A percentile compares a stretch with the other conserved stretches of the same genome.
Conservation (phyloP, 1,284 basidiomycete species). For the Boletus sp. region DNA sequence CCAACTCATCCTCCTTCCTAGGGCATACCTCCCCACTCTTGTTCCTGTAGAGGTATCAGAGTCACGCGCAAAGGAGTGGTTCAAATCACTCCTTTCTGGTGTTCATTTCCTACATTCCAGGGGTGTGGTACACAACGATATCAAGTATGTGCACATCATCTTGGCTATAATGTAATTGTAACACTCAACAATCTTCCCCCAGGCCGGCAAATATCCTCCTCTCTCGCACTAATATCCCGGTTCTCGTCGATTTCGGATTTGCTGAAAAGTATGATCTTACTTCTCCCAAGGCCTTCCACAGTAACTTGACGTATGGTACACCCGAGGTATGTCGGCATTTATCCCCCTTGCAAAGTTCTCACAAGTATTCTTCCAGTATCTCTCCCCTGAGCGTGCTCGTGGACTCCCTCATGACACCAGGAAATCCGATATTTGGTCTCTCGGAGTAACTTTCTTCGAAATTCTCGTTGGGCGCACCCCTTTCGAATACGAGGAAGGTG, state of each 20-base stretch:
- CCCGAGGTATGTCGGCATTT: constrained; percentile 61
- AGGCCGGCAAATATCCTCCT: constrained; percentile 88
- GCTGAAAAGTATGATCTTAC: constrained; percentile 72
- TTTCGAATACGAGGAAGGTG: constrained; percentile 80
- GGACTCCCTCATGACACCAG: constrained; percentile 88
- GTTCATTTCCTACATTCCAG: constrained; percentile 84
- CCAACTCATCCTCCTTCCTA: constrained; percentile 32
- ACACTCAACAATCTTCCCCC: constrained; percentile 5
- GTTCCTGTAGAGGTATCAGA: constrained; percentile 84
- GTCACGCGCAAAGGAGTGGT: constrained; percentile 74
- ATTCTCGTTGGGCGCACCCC: constrained; percentile 87
- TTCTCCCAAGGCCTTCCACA: constrained; percentile 68
- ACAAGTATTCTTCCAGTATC: constrained; percentile 51
- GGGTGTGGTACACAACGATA: constrained; percentile 91
- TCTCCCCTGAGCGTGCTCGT: constrained; percentile 83
- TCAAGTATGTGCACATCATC: constrained; percentile 61
- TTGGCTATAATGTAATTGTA: background rate
- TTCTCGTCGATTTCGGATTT: constrained; percentile 91
- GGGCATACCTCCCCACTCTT: constrained; percentile 72
- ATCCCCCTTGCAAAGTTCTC: background rate
- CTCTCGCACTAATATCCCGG: constrained; percentile 67
- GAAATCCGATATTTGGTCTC: constrained; percentile 88
- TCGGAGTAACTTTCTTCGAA: constrained; percentile 91
- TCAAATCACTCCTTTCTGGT: constrained; percentile 79
- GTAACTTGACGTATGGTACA: constrained; percentile 82